These are phyloP conservation scores for Magnolia officinalis DNA, from an alignment of 164 flowering plant genomes.

Conservation along the genomic window DNA sequence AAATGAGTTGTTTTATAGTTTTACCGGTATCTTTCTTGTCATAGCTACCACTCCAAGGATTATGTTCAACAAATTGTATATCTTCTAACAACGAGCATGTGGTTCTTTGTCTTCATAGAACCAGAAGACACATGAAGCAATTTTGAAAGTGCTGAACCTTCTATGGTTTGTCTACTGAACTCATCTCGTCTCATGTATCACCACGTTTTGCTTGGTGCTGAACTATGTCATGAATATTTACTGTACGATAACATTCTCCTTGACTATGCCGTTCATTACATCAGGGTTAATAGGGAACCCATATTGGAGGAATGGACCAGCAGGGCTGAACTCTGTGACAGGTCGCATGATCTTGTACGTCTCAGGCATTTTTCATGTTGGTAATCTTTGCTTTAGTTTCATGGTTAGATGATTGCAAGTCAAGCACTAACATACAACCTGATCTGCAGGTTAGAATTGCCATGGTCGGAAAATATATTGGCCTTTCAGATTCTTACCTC, in stretches of 20 bases:
- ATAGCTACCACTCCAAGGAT: too few species aligned
- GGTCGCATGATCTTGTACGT: conserved; percentile 62
- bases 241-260: not conserved
- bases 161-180: conserved; percentile 46
- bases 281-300: conserved; percentile 57
- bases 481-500: conserved; percentile 88
- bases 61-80: not conserved
- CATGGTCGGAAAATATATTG: conserved; percentile 97
- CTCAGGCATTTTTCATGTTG: not conserved
- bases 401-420: not conserved
- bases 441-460: conserved; percentile 83
- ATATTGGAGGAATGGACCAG: conserved; percentile 71
- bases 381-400: not conserved
- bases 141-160: conserved; percentile 75
- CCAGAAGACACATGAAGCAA: conserved; percentile 93
- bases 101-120: conserved; percentile 38
- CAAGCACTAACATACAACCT: conserved; percentile 2
- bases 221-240: not conserved
- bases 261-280: conserved; percentile 1
- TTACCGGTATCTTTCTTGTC: not conserved
- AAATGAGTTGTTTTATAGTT: not conserved
- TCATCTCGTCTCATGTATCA: not conserved
- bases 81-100: not conserved
- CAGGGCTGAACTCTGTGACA: conserved; percentile 61
- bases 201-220: not conserved